A percentile compares a stretch with the other conserved stretches of the same genome.
phyloP scores from a whole-genome alignment of 257 asterid genomes.

The Mitragyna speciosa region DNA sequence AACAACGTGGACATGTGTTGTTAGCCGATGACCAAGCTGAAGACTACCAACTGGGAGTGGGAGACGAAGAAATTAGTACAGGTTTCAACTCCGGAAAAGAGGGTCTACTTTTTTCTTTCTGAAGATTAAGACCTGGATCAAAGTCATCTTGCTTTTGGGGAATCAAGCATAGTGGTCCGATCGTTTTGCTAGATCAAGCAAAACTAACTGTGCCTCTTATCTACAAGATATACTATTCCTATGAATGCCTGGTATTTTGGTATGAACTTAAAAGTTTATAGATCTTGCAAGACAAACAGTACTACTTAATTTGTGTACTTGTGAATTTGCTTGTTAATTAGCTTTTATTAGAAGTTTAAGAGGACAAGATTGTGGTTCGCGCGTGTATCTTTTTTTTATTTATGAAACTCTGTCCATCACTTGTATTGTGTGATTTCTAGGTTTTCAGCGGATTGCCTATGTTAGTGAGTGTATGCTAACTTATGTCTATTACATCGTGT shows the following conservation, averaged over 20 bases:
- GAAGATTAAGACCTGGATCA: constrained; percentile 4
- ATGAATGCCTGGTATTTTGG: not conserved
- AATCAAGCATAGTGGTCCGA: constrained; percentile 51
- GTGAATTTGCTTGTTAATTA: not conserved
- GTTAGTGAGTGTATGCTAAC: not conserved
- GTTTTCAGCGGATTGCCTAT: not conserved
- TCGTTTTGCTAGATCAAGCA: constrained; percentile 17
- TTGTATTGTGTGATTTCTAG: not conserved
- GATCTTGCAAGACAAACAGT: constrained; percentile 9
- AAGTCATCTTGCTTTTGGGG: constrained; percentile 30
- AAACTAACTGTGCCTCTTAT: not conserved
- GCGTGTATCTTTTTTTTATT: not conserved
- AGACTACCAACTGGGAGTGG: not conserved
- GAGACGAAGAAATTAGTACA: not conserved
- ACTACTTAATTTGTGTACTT: not conserved
- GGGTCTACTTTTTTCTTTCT: constrained; percentile 19
- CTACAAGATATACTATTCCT: not conserved
- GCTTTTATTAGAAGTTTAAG: constrained; percentile 1
- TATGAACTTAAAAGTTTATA: not conserved
- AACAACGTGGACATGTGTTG: not conserved
- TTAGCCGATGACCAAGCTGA: constrained; percentile 3
- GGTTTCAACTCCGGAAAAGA: constrained; percentile 4
- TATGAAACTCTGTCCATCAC: not conserved
- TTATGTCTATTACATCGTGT: not conserved
- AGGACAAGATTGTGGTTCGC: not conserved